These are phyloP conservation scores for Emmonsia crescens DNA, from an alignment of 2,329 filamentous ascomycete genomes.

Conservation along the genomic window DNA sequence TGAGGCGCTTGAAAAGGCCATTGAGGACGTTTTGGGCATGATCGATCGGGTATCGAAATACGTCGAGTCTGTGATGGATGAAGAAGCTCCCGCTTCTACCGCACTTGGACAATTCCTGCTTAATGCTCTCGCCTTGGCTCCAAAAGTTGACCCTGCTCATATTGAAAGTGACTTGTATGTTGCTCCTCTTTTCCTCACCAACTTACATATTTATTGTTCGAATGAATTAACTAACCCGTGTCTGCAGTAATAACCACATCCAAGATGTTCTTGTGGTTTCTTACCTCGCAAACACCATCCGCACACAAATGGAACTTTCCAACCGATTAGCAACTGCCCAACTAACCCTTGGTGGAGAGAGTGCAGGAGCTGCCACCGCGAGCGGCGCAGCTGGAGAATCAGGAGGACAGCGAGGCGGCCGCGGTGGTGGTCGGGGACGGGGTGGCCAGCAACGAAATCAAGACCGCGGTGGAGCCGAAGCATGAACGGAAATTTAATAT, in stretches of 20 bases:
- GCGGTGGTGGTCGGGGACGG: conserved; percentile 36
- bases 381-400: conserved; percentile 17
- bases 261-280: conserved; percentile 97
- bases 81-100: conserved; percentile 82
- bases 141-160: conserved; percentile 82
- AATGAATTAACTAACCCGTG: conserved; percentile 14
- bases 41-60: conserved; percentile 86
- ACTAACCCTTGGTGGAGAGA: conserved; percentile 47
- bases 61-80: conserved; percentile 76
- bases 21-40: conserved; percentile 80
- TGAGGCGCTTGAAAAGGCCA: conserved; percentile 71
- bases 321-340: conserved; percentile 81
- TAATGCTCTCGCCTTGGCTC: conserved; percentile 82
- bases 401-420: conserved; percentile 26
- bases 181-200: conserved; percentile 15
- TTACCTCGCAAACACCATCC: conserved; percentile 96
- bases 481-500: neutral
- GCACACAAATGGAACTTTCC: conserved; percentile 95
- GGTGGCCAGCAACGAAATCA: conserved; percentile 30
- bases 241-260: conserved; percentile 82
- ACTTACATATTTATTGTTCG: conserved; percentile 17
- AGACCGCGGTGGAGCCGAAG: conserved; percentile 4
- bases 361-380: conserved; percentile 22
- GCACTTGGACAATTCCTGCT: conserved; percentile 90
- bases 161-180: conserved; percentile 88